phyloP scores from a whole-genome alignment of 768 basidiomycete species.

The Cubamyces sp. region DNA sequence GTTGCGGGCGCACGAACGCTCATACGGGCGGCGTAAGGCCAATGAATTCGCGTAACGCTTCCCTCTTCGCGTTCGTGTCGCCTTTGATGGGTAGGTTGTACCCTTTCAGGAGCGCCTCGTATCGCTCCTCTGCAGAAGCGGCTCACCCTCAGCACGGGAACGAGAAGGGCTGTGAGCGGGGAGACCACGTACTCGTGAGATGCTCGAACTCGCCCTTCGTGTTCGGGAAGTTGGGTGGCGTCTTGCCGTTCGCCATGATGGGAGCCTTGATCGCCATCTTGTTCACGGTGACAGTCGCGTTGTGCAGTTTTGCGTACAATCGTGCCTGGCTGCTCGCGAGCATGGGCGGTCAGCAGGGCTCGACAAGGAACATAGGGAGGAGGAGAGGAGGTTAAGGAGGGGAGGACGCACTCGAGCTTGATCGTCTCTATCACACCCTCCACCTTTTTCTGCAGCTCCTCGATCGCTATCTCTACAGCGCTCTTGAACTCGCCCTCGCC shows the following conservation, averaged over 20 bases:
- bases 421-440: constrained; percentile 37
- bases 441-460: constrained; percentile 43
- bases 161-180: neutral
- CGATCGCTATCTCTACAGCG: constrained; percentile 30
- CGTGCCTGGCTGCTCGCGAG: constrained; percentile 38
- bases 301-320: constrained; percentile 42
- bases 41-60: constrained; percentile 42
- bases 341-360: neutral
- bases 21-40: constrained; percentile 36
- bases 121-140: constrained; percentile 42
- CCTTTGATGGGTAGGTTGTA: constrained; percentile 42
- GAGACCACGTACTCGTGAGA: constrained; percentile 43
- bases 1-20: too few species aligned
- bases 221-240: constrained; percentile 40
- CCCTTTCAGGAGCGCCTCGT: constrained; percentile 41
- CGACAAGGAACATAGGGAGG: neutral
- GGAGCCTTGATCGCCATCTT: constrained; percentile 39
- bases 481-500: constrained; percentile 35
- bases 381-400: neutral
- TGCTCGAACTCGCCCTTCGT: constrained; percentile 50
- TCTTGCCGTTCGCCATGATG: constrained; percentile 39
- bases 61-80: constrained; percentile 45
- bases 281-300: constrained; percentile 39
- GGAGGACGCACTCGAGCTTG: constrained; percentile 39
- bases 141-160: neutral